phyloP scores from a whole-genome alignment of 257 asterid species.

The Pogostemon cablin region DNA sequence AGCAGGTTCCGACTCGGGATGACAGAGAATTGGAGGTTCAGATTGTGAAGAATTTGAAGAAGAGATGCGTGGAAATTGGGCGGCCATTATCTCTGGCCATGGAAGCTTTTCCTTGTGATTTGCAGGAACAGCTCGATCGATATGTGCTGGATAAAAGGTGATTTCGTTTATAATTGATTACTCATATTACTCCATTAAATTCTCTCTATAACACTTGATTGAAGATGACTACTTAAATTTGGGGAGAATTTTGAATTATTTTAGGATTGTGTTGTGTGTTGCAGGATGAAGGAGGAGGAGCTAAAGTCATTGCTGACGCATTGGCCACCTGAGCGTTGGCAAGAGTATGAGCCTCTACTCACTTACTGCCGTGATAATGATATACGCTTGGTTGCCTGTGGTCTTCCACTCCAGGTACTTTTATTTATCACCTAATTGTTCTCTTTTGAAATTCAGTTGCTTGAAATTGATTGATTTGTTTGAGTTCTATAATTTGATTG shows the following conservation, averaged over 20 bases:
- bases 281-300: conserved; percentile 76
- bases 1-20: conserved; percentile 66
- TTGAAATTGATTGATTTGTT: not conserved
- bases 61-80: conserved; percentile 48
- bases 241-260: not conserved
- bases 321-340: conserved; percentile 87
- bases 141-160: conserved; percentile 55
- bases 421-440: not conserved
- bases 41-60: conserved; percentile 60
- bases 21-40: conserved; percentile 73
- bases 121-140: conserved; percentile 67
- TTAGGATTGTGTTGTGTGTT: not conserved
- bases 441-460: not conserved
- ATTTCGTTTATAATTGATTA: conserved; percentile 8
- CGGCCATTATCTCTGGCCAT: conserved; percentile 67
- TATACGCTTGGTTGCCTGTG: conserved; percentile 75
- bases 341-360: conserved; percentile 83
- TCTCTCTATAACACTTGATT: too few species aligned
- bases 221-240: too few species aligned
- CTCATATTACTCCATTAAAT: not conserved
- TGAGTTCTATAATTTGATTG: not conserved
- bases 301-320: conserved; percentile 64
- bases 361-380: conserved; percentile 77
- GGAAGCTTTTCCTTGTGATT: conserved; percentile 74
- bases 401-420: conserved; percentile 73